phyloP scores from a whole-genome alignment of 805 yeast species.

The Myxozyma vanderwaltii region DNA sequence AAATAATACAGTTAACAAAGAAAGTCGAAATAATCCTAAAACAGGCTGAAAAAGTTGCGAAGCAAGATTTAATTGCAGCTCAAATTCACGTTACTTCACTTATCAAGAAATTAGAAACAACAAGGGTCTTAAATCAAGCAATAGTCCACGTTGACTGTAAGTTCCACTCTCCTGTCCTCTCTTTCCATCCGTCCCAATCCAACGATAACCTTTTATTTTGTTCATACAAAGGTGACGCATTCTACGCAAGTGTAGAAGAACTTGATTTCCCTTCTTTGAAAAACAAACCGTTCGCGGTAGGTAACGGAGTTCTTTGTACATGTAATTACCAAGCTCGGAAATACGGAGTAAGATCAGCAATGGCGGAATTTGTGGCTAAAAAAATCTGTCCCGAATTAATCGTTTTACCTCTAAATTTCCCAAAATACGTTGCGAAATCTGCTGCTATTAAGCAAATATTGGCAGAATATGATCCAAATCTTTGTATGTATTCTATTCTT shows the following conservation, averaged over 20 bases:
- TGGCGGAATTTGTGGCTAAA: constrained; percentile 79
- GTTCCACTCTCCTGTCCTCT: too few relatives aligned
- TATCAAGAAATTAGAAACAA: constrained; percentile 18
- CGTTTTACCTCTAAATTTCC: constrained; percentile 72
- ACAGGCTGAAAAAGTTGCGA: constrained; percentile 15
- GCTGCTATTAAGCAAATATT: constrained; percentile 63
- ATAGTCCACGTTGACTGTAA: constrained; percentile 39
- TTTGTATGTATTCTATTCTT: constrained; percentile 40
- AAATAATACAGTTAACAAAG: constrained; percentile 13
- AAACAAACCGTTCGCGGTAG: constrained; percentile 63
- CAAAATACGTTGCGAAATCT: constrained; percentile 67
- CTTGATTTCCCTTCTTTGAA: constrained; percentile 58
- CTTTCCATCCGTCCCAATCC: too few relatives aligned
- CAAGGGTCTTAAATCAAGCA: constrained; percentile 32
- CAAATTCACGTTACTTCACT: constrained; percentile 11
- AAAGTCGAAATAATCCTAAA: constrained; percentile 17
- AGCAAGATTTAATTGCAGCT: constrained; percentile 28
- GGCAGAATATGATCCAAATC: constrained; percentile 46
- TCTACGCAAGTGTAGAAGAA: constrained; percentile 86
- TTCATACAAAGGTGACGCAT: constrained; percentile 71
- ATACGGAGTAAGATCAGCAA: constrained; percentile 80
- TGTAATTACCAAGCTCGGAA: constrained; percentile 86
- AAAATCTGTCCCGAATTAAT: constrained; percentile 66
- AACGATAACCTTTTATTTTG: neutral
- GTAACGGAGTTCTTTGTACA: constrained; percentile 60